Percentiles rank a stretch among this genome's conserved stretches.
These are phyloP conservation scores for Buxus sempervirens DNA, from an alignment of 164 flowering plant species.

Conservation along the genomic window DNA sequence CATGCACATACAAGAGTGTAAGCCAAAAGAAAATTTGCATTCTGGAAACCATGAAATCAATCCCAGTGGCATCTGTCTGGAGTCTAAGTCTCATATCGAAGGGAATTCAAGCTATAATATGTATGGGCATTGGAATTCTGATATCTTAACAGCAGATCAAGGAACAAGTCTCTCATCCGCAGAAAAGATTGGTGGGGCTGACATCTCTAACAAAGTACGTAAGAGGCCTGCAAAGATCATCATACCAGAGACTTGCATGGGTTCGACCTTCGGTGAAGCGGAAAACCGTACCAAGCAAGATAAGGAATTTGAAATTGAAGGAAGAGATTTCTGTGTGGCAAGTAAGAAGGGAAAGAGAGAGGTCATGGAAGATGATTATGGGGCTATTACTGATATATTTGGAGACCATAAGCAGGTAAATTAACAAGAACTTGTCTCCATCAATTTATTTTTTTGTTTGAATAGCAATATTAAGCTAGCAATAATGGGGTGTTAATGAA, in stretches of 20 bases:
- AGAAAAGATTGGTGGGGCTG: not conserved
- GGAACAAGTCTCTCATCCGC: slow-evolving; percentile 2
- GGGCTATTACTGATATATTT: slow-evolving; percentile 22
- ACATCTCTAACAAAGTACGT: slow-evolving; percentile 4
- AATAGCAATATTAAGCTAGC: not conserved
- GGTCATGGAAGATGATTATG: slow-evolving; percentile 42
- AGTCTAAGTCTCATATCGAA: not conserved
- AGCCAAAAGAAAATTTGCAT: not conserved
- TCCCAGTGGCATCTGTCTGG: not conserved
- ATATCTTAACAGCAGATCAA: not conserved
- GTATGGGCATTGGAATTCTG: not conserved
- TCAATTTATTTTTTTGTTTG: no score
- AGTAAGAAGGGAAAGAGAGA: slow-evolving; percentile 42
- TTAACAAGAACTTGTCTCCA: no score
- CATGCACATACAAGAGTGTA: not conserved
- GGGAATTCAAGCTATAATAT: no score
- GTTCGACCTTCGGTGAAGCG: slow-evolving; percentile 10
- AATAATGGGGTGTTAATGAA: no score
- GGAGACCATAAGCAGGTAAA: slow-evolving; percentile 42
- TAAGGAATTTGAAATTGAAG: slow-evolving; percentile 26
- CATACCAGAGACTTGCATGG: slow-evolving; percentile 15
- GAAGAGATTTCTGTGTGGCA: slow-evolving; percentile 30
- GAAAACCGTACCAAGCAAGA: slow-evolving; percentile 4
- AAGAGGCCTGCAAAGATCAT: slow-evolving; percentile 35
- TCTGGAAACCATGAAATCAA: not conserved